These are phyloP conservation scores for Candida sp. DNA, from an alignment of 1,139 yeast genomes.

Conservation along the genomic window DNA sequence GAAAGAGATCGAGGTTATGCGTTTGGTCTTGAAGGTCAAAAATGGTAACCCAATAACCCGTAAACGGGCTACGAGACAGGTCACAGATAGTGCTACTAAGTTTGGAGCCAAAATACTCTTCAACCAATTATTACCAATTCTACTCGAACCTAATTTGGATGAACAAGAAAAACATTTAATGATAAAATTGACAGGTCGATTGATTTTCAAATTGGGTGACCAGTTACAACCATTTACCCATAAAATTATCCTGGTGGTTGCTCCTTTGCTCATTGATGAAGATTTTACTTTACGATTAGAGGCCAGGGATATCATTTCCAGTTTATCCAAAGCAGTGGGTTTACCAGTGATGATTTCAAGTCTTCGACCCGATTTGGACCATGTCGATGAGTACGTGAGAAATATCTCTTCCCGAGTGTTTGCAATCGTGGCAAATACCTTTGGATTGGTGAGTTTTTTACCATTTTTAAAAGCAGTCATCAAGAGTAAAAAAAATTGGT, in stretches of 20 bases:
- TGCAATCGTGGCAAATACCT: conserved; percentile 81
- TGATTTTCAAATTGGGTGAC: conserved; percentile 63
- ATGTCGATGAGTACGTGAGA: conserved; percentile 78
- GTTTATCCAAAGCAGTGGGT: conserved; percentile 79
- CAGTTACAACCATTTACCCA: conserved; percentile 71
- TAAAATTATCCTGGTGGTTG: conserved; percentile 66
- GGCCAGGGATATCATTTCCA: conserved; percentile 77
- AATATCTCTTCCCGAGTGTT: conserved; percentile 75
- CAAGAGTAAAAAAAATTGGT: conserved; percentile 76
- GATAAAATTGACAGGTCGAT: conserved; percentile 71
- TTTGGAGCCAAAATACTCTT: conserved; percentile 74
- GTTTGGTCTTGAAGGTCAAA: conserved; percentile 63
- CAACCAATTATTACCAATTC: conserved; percentile 66
- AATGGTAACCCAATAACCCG: conserved; percentile 72
- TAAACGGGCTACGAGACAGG: conserved; percentile 64
- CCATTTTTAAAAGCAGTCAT: conserved; percentile 87
- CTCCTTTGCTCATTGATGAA: conserved; percentile 81
- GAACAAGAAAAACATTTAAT: conserved; percentile 83
- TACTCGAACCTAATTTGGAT: conserved; percentile 70
- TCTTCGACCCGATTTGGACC: conserved; percentile 79
- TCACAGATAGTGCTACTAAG: conserved; percentile 60
- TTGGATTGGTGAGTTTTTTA: conserved; percentile 67
- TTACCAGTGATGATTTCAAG: conserved; percentile 72
- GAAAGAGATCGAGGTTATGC: conserved; percentile 61
- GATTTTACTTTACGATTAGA: conserved; percentile 71